A percentile compares a stretch with the other conserved stretches of the same genome.
Conservation (phyloP, 1,139 yeast genomes). For the Yamadazyma dushanensis region DNA sequence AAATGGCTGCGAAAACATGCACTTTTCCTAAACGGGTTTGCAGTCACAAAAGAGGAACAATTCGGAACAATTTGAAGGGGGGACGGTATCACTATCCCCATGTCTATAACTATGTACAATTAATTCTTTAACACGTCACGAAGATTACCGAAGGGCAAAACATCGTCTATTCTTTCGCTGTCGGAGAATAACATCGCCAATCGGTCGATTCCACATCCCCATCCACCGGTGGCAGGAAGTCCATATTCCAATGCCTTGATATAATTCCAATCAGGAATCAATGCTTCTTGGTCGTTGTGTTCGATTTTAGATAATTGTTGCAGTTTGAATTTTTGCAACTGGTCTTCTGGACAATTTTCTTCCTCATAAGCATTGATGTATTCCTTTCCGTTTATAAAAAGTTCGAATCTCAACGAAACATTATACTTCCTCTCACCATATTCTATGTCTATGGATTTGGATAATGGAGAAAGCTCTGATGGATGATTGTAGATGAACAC, state of each 20-base stretch:
- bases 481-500: conserved; percentile 85
- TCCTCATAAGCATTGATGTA: conserved; percentile 95
- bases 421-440: conserved; percentile 32
- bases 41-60: no score
- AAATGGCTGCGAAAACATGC: no score
- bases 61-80: no score
- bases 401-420: conserved; percentile 74
- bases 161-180: conserved; percentile 70
- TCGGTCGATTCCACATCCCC: conserved; percentile 95
- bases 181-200: conserved; percentile 76
- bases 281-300: conserved; percentile 58
- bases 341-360: conserved; percentile 82
- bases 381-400: conserved; percentile 79
- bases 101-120: neutral
- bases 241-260: conserved; percentile 85
- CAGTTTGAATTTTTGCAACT: conserved; percentile 54
- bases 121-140: conserved; percentile 52
- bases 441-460: conserved; percentile 54
- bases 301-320: conserved; percentile 54
- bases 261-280: conserved; percentile 72
- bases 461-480: conserved; percentile 78
- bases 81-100: no score
- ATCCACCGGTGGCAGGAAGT: conserved; percentile 96
- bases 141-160: conserved; percentile 78
- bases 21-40: no score